phyloP scores from a whole-genome alignment of 257 asterid genomes.

The Linderniella brevidens region DNA sequence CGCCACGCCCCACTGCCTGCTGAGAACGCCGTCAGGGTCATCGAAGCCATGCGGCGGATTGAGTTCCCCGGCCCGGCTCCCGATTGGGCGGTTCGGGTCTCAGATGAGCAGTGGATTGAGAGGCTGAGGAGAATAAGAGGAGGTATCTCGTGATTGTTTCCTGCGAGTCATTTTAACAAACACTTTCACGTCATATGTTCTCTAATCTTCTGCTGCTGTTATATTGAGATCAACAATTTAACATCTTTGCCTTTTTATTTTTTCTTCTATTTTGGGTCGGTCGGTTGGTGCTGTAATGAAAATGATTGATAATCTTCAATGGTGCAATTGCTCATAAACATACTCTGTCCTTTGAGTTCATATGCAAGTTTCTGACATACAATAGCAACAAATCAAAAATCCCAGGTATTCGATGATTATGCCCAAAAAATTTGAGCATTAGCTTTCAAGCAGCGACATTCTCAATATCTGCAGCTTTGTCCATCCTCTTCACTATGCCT shows the following conservation, averaged over 20 bases:
- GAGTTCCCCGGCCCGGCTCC: constrained; percentile 50
- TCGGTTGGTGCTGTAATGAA: too few species aligned
- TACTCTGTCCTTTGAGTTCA: too few species aligned
- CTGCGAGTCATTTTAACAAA: background rate
- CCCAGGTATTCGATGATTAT: too few species aligned
- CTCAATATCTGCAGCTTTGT: constrained; percentile 60
- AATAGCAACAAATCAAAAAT: too few species aligned
- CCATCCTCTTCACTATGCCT: constrained; percentile 82
- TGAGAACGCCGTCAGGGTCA: constrained; percentile 40
- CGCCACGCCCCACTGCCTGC: constrained; percentile 58
- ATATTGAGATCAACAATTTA: too few species aligned
- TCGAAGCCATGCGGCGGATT: constrained; percentile 50
- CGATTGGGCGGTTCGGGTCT: constrained; percentile 50
- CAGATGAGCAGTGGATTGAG: constrained; percentile 63
- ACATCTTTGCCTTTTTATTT: too few species aligned
- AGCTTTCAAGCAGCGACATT: constrained; percentile 41
- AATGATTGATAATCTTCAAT: too few species aligned
- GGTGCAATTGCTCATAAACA: too few species aligned
- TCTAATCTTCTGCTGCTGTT: too few species aligned
- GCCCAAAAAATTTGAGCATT: background rate
- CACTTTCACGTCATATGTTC: background rate
- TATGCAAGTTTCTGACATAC: too few species aligned
- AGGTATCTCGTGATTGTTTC: background rate
- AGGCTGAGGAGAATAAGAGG: constrained; percentile 27
- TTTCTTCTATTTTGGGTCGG: too few species aligned